Conservation (phyloP, 2,329 filamentous ascomycete species). For the Arthrinium puccinioides region DNA sequence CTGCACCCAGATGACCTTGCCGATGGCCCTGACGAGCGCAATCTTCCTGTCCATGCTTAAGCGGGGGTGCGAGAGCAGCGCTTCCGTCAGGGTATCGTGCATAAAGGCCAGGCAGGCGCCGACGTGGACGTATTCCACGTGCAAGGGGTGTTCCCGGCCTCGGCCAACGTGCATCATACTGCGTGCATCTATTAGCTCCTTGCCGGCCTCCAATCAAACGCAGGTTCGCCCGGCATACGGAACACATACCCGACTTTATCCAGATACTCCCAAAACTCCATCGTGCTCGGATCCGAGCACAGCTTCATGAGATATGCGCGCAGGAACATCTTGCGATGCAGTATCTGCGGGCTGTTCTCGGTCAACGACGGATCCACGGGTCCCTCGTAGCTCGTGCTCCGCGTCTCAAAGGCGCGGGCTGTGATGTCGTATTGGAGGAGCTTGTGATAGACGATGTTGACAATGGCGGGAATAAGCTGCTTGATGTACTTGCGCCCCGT, state of each 20-base stretch:
- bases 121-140: constrained; percentile 77
- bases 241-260: constrained; percentile 85
- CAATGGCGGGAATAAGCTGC: constrained; percentile 72
- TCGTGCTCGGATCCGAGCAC: constrained; percentile 65
- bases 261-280: constrained; percentile 78
- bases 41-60: constrained; percentile 63
- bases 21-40: constrained; percentile 65
- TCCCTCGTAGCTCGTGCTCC: constrained; percentile 57
- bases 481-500: constrained; percentile 70
- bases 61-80: constrained; percentile 64
- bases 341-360: constrained; percentile 67
- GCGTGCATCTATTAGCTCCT: constrained; percentile 20
- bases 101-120: constrained; percentile 66
- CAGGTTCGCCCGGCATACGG: constrained; percentile 34
- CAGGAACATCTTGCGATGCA: constrained; percentile 70
- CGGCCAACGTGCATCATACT: constrained; percentile 78
- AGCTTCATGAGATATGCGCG: constrained; percentile 69
- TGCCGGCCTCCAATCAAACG: neutral
- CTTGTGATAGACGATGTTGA: constrained; percentile 81
- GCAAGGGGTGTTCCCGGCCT: constrained; percentile 62
- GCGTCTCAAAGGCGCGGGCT: constrained; percentile 63
- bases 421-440: constrained; percentile 77
- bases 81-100: constrained; percentile 70
- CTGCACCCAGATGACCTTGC: constrained; percentile 82
- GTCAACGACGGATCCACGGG: constrained; percentile 55